These are phyloP conservation scores for Aspergillus sp. DNA, from an alignment of 2,329 filamentous ascomycete genomes.

Conservation along the genomic window DNA sequence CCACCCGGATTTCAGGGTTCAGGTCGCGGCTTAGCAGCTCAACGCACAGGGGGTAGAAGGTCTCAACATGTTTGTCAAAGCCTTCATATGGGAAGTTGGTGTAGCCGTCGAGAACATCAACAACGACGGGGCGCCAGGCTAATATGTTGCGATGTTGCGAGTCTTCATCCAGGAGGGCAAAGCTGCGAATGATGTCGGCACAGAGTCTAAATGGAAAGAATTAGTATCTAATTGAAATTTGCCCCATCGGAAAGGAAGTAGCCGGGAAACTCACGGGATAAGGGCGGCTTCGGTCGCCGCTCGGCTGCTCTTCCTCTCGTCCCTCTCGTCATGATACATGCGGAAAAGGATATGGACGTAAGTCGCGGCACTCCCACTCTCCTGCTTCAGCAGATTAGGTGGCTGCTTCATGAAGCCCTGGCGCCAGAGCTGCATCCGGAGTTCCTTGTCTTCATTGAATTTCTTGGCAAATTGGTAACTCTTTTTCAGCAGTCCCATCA, in stretches of 20 bases:
- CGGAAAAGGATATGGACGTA: conserved; percentile 95
- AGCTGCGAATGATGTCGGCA: conserved; percentile 86
- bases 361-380: conserved; percentile 86
- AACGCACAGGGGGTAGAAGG: conserved; percentile 83
- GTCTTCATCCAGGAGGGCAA: conserved; percentile 85
- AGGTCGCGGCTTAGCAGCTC: conserved; percentile 82
- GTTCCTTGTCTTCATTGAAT: conserved; percentile 96
- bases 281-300: conserved; percentile 86
- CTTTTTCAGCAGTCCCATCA: conserved; percentile 94
- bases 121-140: conserved; percentile 95
- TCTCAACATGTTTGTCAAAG: conserved; percentile 74
- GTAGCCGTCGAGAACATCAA: conserved; percentile 94
- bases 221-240: not conserved
- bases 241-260: not conserved
- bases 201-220: conserved; percentile 59
- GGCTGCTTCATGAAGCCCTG: conserved; percentile 99
- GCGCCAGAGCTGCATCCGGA: conserved; percentile 89
- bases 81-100: conserved; percentile 76
- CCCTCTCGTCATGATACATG: conserved; percentile 90
- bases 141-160: conserved; percentile 96
- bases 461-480: conserved; percentile 94
- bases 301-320: conserved; percentile 76
- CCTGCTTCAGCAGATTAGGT: conserved; percentile 95
- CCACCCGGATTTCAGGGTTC: conserved; percentile 72
- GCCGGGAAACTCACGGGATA: conserved; percentile 61